A percentile compares a stretch with the other conserved stretches of the same genome.
Conservation (phyloP, 1,284 basidiomycete genomes). For the Puccinia horiana region DNA sequence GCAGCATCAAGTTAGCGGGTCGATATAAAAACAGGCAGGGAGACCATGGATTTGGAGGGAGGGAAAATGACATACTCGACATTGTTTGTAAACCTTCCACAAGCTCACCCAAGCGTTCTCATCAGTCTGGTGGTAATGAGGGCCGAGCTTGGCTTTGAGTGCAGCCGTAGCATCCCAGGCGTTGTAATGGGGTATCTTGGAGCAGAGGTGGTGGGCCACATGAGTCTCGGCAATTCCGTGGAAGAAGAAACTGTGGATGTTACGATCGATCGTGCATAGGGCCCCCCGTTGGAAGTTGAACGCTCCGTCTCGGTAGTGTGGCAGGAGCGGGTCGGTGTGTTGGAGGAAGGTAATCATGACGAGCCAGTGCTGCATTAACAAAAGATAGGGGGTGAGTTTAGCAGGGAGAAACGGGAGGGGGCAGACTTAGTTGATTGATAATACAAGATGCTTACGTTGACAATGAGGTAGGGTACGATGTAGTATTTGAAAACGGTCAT, state of each 20-base stretch:
- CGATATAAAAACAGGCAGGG: background rate
- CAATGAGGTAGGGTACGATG: constrained; percentile 85
- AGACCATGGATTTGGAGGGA: no score
- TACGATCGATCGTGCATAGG: constrained; percentile 78
- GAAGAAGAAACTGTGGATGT: constrained; percentile 64
- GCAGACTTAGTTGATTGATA: background rate
- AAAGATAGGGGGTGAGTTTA: background rate
- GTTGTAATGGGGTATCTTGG: constrained; percentile 91
- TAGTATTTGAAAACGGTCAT: constrained; percentile 76
- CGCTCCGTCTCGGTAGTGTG: constrained; percentile 86
- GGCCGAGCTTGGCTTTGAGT: constrained; percentile 75
- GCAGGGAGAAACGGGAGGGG: background rate
- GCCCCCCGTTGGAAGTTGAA: constrained; percentile 96
- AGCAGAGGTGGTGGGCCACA: constrained; percentile 82
- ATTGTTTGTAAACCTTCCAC: constrained; percentile 62
- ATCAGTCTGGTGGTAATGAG: constrained; percentile 62
- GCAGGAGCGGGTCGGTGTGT: constrained; percentile 93
- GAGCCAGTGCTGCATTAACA: constrained; percentile 40
- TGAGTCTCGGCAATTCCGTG: constrained; percentile 92
- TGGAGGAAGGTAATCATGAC: constrained; percentile 65
- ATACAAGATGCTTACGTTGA: constrained; percentile 61
- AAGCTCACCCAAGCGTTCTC: constrained; percentile 64
- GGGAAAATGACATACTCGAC: constrained; percentile 56
- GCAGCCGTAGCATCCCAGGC: constrained; percentile 88
- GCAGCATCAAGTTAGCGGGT: background rate